Conservation (phyloP, 352 stramenopile species). For the Pythium dissimile region DNA sequence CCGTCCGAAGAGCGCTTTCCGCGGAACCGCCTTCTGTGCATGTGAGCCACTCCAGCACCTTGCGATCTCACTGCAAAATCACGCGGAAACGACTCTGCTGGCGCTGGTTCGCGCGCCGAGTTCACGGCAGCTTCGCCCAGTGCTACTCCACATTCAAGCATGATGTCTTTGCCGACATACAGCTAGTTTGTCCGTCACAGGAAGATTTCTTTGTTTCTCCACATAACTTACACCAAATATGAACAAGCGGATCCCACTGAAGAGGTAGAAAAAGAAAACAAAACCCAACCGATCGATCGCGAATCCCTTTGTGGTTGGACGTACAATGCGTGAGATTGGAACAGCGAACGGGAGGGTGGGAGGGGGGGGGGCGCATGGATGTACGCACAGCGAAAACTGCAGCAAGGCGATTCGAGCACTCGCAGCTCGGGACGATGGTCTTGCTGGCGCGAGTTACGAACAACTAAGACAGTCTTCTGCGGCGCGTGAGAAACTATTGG, state of each 20-base stretch:
- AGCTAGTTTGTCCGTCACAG: not conserved
- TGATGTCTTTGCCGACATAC: too few relatives aligned
- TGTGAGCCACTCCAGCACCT: constrained; percentile 62
- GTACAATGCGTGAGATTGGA: not conserved
- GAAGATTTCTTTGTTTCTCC: constrained; percentile 8
- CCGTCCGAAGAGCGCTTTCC: constrained; percentile 60
- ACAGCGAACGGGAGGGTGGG: too few relatives aligned
- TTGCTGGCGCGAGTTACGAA: not conserved
- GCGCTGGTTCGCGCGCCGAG: constrained; percentile 47
- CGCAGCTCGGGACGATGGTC: not conserved
- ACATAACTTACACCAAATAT: constrained; percentile 30
- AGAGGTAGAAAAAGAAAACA: constrained; percentile 13
- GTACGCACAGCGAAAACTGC: not conserved
- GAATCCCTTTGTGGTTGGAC: not conserved
- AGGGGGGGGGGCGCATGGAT: too few relatives aligned
- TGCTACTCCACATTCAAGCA: constrained; percentile 19
- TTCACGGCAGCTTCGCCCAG: constrained; percentile 52
- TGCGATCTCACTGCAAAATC: constrained; percentile 29
- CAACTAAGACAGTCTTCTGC: not conserved
- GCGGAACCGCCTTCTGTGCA: constrained; percentile 57
- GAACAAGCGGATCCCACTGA: constrained; percentile 9
- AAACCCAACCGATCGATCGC: constrained; percentile 18
- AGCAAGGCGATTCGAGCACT: not conserved
- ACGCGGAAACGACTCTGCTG: constrained; percentile 13
- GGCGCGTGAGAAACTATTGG: not conserved